phyloP scores from a whole-genome alignment of 805 yeast genomes.

The Teunomyces funiuensis region DNA sequence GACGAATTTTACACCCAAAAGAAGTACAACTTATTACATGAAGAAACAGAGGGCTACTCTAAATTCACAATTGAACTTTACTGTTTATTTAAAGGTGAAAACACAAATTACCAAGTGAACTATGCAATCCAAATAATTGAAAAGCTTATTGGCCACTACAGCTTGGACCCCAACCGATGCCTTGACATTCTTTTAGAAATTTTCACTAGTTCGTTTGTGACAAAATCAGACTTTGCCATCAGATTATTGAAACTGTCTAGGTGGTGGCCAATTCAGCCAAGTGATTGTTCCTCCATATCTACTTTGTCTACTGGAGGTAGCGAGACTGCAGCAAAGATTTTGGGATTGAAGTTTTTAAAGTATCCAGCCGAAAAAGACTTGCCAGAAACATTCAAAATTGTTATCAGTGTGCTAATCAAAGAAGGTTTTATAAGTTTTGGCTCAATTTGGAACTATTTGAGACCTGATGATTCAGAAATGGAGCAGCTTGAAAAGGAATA shows the following conservation, averaged over 20 bases:
- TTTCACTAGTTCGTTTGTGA: constrained; percentile 43
- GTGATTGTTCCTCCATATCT: constrained; percentile 32
- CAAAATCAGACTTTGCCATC: constrained; percentile 48
- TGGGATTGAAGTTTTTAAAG: constrained; percentile 46
- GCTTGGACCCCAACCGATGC: constrained; percentile 69
- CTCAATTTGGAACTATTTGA: constrained; percentile 54
- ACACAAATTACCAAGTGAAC: constrained; percentile 41
- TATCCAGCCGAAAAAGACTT: constrained; percentile 30
- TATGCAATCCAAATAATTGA: constrained; percentile 50
- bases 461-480: constrained; percentile 54
- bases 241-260: constrained; percentile 51
- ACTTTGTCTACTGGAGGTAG: constrained; percentile 52
- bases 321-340: constrained; percentile 50
- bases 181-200: constrained; percentile 63
- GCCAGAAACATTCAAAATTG: constrained; percentile 44
- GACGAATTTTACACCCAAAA: constrained; percentile 49
- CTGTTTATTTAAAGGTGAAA: constrained; percentile 40
- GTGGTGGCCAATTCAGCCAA: constrained; percentile 62
- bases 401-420: constrained; percentile 59
- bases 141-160: constrained; percentile 68
- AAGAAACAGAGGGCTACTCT: constrained; percentile 77
- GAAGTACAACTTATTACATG: constrained; percentile 67
- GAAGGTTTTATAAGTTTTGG: constrained; percentile 66
- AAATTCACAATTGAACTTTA: constrained; percentile 54
- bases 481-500: constrained; percentile 42